Base-by-base conservation (phyloP, 2,329 filamentous ascomycete species). In the Endocalyx cinctus region DNA sequence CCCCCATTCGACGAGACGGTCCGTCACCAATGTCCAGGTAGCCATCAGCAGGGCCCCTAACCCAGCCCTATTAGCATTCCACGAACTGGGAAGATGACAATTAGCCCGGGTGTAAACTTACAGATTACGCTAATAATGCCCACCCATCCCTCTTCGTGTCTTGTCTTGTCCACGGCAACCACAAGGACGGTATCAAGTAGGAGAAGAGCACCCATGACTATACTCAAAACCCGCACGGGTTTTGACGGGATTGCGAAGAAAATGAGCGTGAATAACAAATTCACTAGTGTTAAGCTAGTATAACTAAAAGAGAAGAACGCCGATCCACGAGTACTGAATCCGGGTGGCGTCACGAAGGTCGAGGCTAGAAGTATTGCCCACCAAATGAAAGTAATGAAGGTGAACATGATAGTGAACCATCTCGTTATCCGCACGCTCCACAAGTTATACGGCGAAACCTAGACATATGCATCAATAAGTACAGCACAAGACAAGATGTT, bases 231-330 rank as follows among this genome's bases (percentile, higher is more conserved):
- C 36, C 87, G 79, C 55, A 90, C 82, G 0, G 84, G 74, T 48
- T 82, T 80, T 23, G 88, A 90, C 0, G 92, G 92, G 2, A 84
- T 77, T 14, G 84, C 70, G 59, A 97, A 97, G 71, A 97, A 98
- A 6, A 96, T 60, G 16, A 96, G 72, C 2, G 80, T 77, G 31
- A 88, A 79, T 5, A 87, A 59, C 25, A 96, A 70, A 33, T 88
- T 86, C 10, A 82, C 78, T 17, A 87, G 64, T 1, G 89, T 82
- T 40, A 97, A 60, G 31, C 81, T 87, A 5, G 87, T 80, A 60
- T 85, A 97, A 42, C 82, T 77, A 55, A 95, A 94, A 37, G 87
- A 77, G 58, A 87, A 87, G 73, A 95, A 98, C 25, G 86, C 87
- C n/a, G 88, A 92, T 5, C 92, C 92, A 33, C 87, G 79, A 8